Evolutionary conservation across 495 filamentous ascomycete genomes (phyloP).

Genomic region (Daldinia childiae): DNA sequence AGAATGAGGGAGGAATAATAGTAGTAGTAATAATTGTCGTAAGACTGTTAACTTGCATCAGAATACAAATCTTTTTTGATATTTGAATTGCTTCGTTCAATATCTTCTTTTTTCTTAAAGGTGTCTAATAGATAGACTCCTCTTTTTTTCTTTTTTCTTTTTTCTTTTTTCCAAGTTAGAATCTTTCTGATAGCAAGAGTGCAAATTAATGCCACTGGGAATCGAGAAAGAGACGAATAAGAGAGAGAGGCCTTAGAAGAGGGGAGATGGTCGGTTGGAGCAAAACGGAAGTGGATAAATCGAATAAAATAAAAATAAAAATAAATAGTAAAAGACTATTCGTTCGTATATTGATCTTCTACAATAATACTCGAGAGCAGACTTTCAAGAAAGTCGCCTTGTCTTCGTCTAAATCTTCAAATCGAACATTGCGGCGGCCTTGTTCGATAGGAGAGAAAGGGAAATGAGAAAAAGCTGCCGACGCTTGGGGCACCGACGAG

Average conservation of each 20-base stretch:
- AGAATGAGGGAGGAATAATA: constrained; percentile 33
- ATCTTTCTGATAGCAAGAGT: constrained; percentile 52
- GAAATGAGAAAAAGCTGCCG: constrained; percentile 45
- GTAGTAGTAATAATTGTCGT: constrained; percentile 23
- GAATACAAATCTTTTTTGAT: constrained; percentile 9
- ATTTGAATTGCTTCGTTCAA: constrained; percentile 32
- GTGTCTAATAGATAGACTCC: neutral
- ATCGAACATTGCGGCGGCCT: constrained; percentile 57
- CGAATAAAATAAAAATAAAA: constrained; percentile 17
- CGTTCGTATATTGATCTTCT: constrained; percentile 26
- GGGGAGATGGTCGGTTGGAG: neutral
- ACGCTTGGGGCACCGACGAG: constrained; percentile 54
- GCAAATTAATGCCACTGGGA: constrained; percentile 60
- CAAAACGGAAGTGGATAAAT: constrained; percentile 5
- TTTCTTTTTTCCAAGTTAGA: constrained; percentile 8
- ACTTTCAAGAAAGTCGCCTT: constrained; percentile 58
- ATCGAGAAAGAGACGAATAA: constrained; percentile 41
- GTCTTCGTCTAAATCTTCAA: constrained; percentile 56
- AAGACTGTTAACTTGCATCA: constrained; percentile 41
- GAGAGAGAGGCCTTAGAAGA: constrained; percentile 34
- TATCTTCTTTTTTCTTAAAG: constrained; percentile 1
- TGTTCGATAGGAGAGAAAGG: constrained; percentile 55
- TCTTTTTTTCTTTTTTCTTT: neutral
- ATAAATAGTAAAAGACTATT: constrained; percentile 14
- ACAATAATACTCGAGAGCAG: constrained; percentile 50